These are phyloP conservation scores for Middelhovenomyces tepae DNA, from an alignment of 805 yeast genomes.

Conservation along the genomic window DNA sequence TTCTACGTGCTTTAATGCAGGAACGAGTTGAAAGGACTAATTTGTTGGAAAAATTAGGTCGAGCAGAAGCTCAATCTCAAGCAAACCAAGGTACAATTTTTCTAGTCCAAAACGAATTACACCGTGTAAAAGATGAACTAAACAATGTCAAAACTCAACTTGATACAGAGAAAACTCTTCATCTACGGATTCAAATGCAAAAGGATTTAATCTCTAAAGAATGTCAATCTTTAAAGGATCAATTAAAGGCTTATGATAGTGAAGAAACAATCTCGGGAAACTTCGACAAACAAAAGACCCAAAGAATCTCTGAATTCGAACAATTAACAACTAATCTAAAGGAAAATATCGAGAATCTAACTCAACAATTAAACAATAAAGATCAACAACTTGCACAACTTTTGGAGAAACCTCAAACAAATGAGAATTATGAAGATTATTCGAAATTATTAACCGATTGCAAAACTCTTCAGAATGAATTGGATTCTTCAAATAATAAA, in stretches of 20 bases:
- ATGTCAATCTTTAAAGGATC: conserved; percentile 46
- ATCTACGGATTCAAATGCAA: conserved; percentile 39
- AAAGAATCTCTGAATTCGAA: conserved; percentile 32
- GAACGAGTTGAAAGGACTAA: conserved; percentile 25
- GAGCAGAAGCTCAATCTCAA: conserved; percentile 24
- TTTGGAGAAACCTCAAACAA: conserved; percentile 8
- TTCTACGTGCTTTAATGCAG: conserved; percentile 29
- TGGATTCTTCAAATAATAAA: conserved; percentile 12
- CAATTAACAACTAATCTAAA: conserved; percentile 49
- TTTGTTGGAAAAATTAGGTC: conserved; percentile 25
- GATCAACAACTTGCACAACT: conserved; percentile 17
- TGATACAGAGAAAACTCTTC: conserved; percentile 32
- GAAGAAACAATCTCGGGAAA: conserved; percentile 21
- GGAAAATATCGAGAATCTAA: conserved; percentile 37
- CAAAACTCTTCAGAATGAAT: conserved; percentile 15
- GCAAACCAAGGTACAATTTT: not conserved
- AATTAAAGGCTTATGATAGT: conserved; percentile 42
- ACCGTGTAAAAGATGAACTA: conserved; percentile 23
- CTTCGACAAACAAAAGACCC: conserved; percentile 14
- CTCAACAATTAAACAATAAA: conserved; percentile 30
- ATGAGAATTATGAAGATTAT: conserved; percentile 9
- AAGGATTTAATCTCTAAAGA: conserved; percentile 47
- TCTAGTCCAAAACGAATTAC: conserved; percentile 18
- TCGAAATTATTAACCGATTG: conserved; percentile 10
- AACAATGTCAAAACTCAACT: conserved; percentile 27